phyloP scores from a whole-genome alignment of 2,329 filamentous ascomycete species.

The Cercospora berteroae region DNA sequence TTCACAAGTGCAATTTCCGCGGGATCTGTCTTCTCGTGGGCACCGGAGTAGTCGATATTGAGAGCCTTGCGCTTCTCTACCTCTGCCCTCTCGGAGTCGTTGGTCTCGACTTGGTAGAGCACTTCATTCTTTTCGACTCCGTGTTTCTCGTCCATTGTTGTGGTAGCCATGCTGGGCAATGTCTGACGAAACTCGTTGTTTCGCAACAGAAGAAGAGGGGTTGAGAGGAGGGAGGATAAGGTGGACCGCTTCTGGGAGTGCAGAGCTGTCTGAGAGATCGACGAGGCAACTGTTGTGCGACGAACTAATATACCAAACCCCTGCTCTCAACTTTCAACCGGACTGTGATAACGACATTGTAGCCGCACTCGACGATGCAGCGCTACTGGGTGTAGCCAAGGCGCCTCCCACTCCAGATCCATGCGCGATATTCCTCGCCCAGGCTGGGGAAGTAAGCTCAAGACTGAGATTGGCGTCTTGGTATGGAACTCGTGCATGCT shows the following conservation, averaged over 20 bases:
- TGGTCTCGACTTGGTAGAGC: constrained; percentile 15
- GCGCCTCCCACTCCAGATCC: constrained; percentile 11
- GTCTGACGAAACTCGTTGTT: background rate
- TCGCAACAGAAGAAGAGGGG: background rate
- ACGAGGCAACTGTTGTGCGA: constrained; percentile 12
- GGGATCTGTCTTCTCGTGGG: constrained; percentile 36
- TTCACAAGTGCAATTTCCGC: constrained; percentile 33
- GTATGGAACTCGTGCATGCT: constrained; percentile 11
- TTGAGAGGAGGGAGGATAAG: constrained; percentile 2
- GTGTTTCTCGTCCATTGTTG: constrained; percentile 17
- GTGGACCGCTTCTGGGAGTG: constrained; percentile 4
- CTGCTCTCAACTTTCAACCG: constrained; percentile 19
- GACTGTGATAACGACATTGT: background rate
- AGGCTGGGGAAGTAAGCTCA: constrained; percentile 12
- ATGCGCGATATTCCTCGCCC: constrained; percentile 15
- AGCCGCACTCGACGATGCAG: constrained; percentile 11
- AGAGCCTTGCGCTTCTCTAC: constrained; percentile 33
- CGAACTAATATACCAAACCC: constrained; percentile 12
- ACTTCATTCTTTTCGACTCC: constrained; percentile 34
- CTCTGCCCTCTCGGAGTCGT: constrained; percentile 31
- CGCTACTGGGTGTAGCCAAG: constrained; percentile 12
- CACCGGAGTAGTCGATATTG: constrained; percentile 34
- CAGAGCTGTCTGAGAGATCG: constrained; percentile 2
- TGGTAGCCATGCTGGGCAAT: constrained; percentile 18
- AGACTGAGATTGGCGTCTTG: constrained; percentile 11